Base-by-base conservation (phyloP, 2,329 filamentous ascomycete genomes). In the Pseudogymnoascus sp. region DNA sequence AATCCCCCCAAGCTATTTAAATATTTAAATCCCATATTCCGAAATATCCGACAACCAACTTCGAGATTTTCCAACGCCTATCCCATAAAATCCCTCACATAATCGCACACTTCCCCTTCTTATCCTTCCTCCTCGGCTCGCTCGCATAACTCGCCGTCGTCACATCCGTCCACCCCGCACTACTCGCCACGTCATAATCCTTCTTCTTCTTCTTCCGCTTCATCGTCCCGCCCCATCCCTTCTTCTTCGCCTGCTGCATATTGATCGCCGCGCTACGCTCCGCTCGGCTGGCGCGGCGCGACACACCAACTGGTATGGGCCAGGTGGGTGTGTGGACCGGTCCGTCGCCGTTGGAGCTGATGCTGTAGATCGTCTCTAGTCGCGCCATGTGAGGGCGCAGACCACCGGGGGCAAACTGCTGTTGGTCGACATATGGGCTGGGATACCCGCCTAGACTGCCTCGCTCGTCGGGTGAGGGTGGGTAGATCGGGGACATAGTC, bases 231-330 rank as follows among this genome's bases (percentile, higher is more conserved):
- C 71, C 68, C 83, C 84, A 87, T 0, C 84, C 84, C 33, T 78
- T 78, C 68, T 78, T 79, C 74, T 81, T 84, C 1, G 84, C 84
- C 65, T 87, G 84, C 17, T 81, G 78, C 28, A 87, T 83, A 67
- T 87, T 87, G 74, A 83, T 86, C 9, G 83, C 80, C 5, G 84
- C 84, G 64, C 83, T 85, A 28, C 83, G 77, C 70, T 84, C 82
- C 1, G 84, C 84, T 42, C 84, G 79, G 68, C 83, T 86, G 38
- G 78, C 75, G 36, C 76, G 67, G 70, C 72, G 50, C 31, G 67
- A 42, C 44, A 64, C 64, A 62, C 47, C 66, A 61, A 53, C 17
- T 67, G 69, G 35, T 3, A 57, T 57, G n/a, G 50, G 50, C 50
- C 50, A 57, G 65, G 67, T 7, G 50, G 64, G 35, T n/a, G 67